phyloP scores from a whole-genome alignment of 2,329 filamentous ascomycete genomes.

The Tympanopsis confertula region DNA sequence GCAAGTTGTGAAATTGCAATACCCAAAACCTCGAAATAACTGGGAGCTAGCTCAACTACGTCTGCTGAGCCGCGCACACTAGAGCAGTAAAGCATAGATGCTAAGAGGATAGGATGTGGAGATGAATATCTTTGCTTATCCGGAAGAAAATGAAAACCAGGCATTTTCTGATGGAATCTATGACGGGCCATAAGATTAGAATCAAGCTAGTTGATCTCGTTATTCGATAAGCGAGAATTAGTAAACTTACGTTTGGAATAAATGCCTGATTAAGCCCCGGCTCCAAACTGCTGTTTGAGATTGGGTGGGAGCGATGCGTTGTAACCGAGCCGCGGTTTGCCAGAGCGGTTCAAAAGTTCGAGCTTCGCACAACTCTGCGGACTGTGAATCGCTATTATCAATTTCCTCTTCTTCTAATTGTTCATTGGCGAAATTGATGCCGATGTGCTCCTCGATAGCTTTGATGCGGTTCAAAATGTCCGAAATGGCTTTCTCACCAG shows the following conservation, averaged over 20 bases:
- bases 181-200: neutral
- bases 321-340: conserved; percentile 15
- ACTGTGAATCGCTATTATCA: neutral
- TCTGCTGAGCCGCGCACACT: conserved; percentile 19
- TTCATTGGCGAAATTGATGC: conserved; percentile 4
- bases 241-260: conserved; percentile 18
- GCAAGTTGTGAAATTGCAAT: conserved; percentile 26
- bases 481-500: conserved; percentile 7
- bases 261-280: conserved; percentile 15
- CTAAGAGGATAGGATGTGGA: conserved; percentile 27
- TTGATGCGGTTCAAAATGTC: conserved; percentile 10
- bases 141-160: conserved; percentile 29
- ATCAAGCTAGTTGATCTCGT: neutral
- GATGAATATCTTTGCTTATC: conserved; percentile 27
- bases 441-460: conserved; percentile 13
- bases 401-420: neutral
- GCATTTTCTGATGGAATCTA: conserved; percentile 30
- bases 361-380: conserved; percentile 4
- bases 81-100: conserved; percentile 29
- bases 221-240: neutral
- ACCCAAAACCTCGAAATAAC: conserved; percentile 24
- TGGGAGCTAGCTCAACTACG: conserved; percentile 18
- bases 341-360: conserved; percentile 12
- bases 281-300: conserved; percentile 17
- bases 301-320: conserved; percentile 10